Percentiles rank a stretch among this genome's conserved stretches.
Evolutionary conservation across 352 stramenopile species (phyloP).

Genomic region (Phytophthora capsici): DNA sequence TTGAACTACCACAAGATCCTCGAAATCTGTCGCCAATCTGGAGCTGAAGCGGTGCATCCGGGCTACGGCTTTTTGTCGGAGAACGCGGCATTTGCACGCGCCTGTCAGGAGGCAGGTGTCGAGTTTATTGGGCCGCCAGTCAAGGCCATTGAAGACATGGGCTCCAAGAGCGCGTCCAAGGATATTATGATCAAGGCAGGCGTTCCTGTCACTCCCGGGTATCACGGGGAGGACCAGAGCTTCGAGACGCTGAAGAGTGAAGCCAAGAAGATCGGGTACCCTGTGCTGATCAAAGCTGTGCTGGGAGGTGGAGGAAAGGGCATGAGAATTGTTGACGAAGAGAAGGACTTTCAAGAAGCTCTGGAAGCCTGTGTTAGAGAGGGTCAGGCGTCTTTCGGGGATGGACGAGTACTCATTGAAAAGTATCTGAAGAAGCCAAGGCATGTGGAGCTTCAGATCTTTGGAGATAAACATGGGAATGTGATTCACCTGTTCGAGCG

Average conservation of each 20-base stretch:
- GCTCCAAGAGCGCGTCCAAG: constrained; percentile 93
- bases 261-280: constrained; percentile 90
- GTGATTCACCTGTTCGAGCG: constrained; percentile 91
- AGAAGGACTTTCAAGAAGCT: constrained; percentile 80
- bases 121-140: constrained; percentile 92
- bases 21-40: constrained; percentile 62
- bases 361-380: constrained; percentile 90
- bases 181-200: constrained; percentile 90
- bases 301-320: constrained; percentile 92
- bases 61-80: constrained; percentile 93
- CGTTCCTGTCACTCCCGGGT: constrained; percentile 90
- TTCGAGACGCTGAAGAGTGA: constrained; percentile 78
- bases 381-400: constrained; percentile 89
- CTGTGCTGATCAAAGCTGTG: constrained; percentile 93
- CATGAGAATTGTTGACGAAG: constrained; percentile 91
- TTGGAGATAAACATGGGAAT: constrained; percentile 92
- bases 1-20: constrained; percentile 82
- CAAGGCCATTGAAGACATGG: constrained; percentile 91
- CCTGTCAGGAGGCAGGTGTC: constrained; percentile 74
- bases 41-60: constrained; percentile 87
- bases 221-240: constrained; percentile 91
- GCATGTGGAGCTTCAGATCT: constrained; percentile 95
- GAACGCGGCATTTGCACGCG: constrained; percentile 80
- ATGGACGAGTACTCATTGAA: constrained; percentile 92
- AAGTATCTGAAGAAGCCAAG: constrained; percentile 90